Conservation (phyloP, 1,139 yeast genomes). For the Kodamaea fungicola region DNA sequence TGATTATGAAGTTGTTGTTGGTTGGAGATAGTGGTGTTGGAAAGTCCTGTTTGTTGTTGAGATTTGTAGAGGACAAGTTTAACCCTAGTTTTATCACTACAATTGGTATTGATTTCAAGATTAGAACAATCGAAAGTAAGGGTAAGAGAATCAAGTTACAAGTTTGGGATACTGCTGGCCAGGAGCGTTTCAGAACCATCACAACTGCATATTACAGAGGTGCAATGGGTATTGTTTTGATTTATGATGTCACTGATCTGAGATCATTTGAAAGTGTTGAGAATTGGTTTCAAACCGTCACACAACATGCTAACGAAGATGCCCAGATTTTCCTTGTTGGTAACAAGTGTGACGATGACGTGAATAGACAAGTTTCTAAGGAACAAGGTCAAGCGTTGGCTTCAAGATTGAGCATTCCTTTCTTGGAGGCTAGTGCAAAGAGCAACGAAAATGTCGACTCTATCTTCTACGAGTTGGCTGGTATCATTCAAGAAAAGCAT, state of each 20-base stretch:
- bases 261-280: slow-evolving; percentile 83
- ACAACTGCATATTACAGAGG: slow-evolving; percentile 98
- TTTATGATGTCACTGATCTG: slow-evolving; percentile 94
- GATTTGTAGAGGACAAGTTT: slow-evolving; percentile 96
- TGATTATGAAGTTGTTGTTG: slow-evolving; percentile 87
- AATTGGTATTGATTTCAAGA: slow-evolving; percentile 96
- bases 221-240: slow-evolving; percentile 96
- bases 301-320: slow-evolving; percentile 94
- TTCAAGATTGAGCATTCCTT: slow-evolving; percentile 82
- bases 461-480: slow-evolving; percentile 87
- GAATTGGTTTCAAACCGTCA: slow-evolving; percentile 92
- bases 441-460: slow-evolving; percentile 89
- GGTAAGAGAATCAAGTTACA: slow-evolving; percentile 92
- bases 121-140: slow-evolving; percentile 91
- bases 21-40: slow-evolving; percentile 98
- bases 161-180: slow-evolving; percentile 99
- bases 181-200: slow-evolving; percentile 95
- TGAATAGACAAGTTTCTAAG: slow-evolving; percentile 65
- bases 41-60: slow-evolving; percentile 86
- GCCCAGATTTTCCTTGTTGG: slow-evolving; percentile 94
- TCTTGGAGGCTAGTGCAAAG: slow-evolving; percentile 94
- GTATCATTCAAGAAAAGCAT: slow-evolving; percentile 77
- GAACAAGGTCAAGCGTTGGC: slow-evolving; percentile 93
- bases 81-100: slow-evolving; percentile 96
- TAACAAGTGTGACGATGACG: slow-evolving; percentile 89